Evolutionary conservation across 2,329 filamentous ascomycete genomes (phyloP), one percentile per base, ranked within the genome.

Genomic region (Moelleriella libera): DNA sequence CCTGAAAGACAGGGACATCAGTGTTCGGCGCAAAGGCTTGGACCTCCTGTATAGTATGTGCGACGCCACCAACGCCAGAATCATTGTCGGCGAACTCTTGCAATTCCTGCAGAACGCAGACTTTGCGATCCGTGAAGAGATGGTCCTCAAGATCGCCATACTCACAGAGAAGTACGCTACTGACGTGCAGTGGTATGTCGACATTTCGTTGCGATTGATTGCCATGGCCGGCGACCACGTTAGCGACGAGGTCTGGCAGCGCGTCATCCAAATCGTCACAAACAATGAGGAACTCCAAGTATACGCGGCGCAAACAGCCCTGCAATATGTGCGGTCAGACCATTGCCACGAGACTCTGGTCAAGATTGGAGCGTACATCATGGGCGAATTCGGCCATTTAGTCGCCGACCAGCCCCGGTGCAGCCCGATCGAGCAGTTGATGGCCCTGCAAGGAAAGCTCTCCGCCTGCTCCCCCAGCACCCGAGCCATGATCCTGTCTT

Each of bases 1-100:
- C 0, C 72, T 98, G 42, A 87, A 92, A 61, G 92, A 98, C 62
- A 78, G 92, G 50, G 92, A 98, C 64, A 98, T 98, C 58, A 97
- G 90, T 61, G 92, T 98, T 43, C 82, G 94, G 51, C 80, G 92
- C 56, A 97, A 98, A 67, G 92, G 90, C 50, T 75, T 98, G 44
- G 94, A 98, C 66, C 70, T 98, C 48, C 76, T 98, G 34, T 98
- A 98, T 76, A 98, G 92, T 78, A 98, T 98, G 92, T 98, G 94
- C 64, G 92, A 98, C 65, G 79, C 85, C 34, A 83, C 83, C n/a
- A 98, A 98, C 64, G 88, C 92, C 6, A 85, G 87, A 53, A 82
- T 87, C 8, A 94, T 98, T 54, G 92, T 98, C 40, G 84, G 85
- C 50, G 92, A 98, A 68, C 80, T 98, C 45, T 69, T 98, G 47